phyloP scores from a whole-genome alignment of 768 basidiomycete species.

The Kwoniella botswanensis region DNA sequence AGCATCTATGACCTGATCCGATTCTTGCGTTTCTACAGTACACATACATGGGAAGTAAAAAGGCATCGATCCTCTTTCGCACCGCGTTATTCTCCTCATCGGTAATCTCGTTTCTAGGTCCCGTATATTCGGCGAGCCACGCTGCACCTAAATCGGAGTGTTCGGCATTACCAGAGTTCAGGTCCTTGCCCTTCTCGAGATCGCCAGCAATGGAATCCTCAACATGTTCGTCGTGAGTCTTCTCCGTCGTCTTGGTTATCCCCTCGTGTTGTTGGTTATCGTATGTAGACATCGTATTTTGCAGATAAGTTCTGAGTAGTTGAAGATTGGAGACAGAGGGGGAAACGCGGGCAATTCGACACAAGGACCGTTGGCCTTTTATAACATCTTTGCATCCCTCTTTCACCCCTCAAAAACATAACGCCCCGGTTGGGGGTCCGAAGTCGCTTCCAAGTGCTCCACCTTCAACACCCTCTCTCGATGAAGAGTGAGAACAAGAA shows the following conservation, averaged over 20 bases:
- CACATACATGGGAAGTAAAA: background rate
- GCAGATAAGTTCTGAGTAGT: background rate
- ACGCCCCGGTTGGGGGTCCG: constrained; percentile 7
- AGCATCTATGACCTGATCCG: background rate
- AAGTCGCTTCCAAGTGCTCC: constrained; percentile 1
- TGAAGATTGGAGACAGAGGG: background rate
- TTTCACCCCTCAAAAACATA: background rate
- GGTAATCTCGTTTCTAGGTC: constrained; percentile 8
- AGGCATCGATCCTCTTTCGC: constrained; percentile 6
- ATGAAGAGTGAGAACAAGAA: background rate
- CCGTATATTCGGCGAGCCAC: background rate
- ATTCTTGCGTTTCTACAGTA: background rate
- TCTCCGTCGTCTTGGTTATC: background rate
- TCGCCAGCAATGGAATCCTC: constrained; percentile 2
- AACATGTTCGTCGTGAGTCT: constrained; percentile 1
- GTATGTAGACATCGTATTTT: background rate
- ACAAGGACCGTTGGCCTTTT: background rate
- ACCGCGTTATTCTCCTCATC: constrained; percentile 15
- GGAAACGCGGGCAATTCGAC: background rate
- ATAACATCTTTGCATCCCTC: background rate
- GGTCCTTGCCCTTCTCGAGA: background rate
- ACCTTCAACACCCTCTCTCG: background rate
- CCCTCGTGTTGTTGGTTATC: background rate
- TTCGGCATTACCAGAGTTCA: background rate
- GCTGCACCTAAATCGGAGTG: constrained; percentile 8